Conservation (phyloP, 2,329 filamentous ascomycete genomes). For the Moelleriella libera region DNA sequence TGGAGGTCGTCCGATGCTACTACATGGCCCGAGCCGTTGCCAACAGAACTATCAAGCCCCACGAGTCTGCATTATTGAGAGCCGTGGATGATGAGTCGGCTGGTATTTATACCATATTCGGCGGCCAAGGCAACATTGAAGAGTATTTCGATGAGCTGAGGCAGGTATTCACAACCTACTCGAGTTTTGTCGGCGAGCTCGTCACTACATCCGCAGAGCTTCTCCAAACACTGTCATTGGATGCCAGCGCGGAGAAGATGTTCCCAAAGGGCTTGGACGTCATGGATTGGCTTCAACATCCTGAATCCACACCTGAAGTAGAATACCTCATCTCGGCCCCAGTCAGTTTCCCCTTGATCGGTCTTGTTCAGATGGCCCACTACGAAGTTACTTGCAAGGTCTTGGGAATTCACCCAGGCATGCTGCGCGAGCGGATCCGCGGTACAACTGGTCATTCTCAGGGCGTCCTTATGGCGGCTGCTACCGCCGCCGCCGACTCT, state of each 20-base stretch:
- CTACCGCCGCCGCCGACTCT: constrained; percentile 76
- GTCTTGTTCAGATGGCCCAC: constrained; percentile 88
- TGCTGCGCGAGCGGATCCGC: constrained; percentile 69
- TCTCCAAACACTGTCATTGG: constrained; percentile 70
- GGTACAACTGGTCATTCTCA: constrained; percentile 95
- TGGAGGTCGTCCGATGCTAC: constrained; percentile 79
- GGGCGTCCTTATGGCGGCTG: constrained; percentile 84
- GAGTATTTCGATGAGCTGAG: constrained; percentile 98
- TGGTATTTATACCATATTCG: constrained; percentile 85
- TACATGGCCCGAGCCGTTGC: constrained; percentile 75
- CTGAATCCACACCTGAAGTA: constrained; percentile 78
- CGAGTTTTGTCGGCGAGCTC: constrained; percentile 77
- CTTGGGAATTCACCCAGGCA: constrained; percentile 76
- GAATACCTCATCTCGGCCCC: constrained; percentile 92
- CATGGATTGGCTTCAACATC: constrained; percentile 81
- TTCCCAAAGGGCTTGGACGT: constrained; percentile 96
- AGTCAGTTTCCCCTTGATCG: constrained; percentile 91
- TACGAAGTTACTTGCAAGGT: constrained; percentile 91
- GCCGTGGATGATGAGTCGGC: constrained; percentile 75
- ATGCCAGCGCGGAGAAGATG: constrained; percentile 82
- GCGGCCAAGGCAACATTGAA: constrained; percentile 96
- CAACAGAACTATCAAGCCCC: constrained; percentile 75
- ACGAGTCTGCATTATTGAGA: constrained; percentile 85
- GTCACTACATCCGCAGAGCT: constrained; percentile 70
- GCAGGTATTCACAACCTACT: constrained; percentile 82